phyloP scores from a whole-genome alignment of 2,329 filamentous ascomycete genomes.

The Rutstroemia sp. region DNA sequence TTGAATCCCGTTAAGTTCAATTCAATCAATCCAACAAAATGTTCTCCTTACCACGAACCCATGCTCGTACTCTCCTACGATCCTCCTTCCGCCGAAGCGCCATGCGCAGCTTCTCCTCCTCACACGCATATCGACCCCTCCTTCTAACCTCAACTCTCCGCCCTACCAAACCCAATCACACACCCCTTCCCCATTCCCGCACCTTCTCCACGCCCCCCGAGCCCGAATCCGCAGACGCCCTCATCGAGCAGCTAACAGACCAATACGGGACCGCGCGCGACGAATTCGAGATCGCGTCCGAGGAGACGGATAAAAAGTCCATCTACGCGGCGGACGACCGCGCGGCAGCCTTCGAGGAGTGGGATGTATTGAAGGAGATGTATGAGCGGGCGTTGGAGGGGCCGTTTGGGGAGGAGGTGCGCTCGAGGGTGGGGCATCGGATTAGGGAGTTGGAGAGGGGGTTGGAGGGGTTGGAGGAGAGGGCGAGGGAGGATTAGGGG shows the following conservation, averaged over 20 bases:
- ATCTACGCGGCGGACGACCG: constrained; percentile 40
- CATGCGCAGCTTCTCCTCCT: neutral
- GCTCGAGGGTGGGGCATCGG: constrained; percentile 35
- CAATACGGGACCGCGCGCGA: constrained; percentile 36
- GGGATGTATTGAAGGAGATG: constrained; percentile 32
- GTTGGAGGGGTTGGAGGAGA: constrained; percentile 22
- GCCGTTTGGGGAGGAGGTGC: constrained; percentile 35
- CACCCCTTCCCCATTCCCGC: neutral
- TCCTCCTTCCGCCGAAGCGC: neutral
- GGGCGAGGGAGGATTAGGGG: constrained; percentile 33
- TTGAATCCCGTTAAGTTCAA: neutral
- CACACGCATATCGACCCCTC: neutral
- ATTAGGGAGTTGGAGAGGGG: constrained; percentile 38
- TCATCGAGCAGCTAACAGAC: constrained; percentile 3
- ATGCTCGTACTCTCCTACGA: neutral
- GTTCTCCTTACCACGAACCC: neutral
- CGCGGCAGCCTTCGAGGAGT: constrained; percentile 37
- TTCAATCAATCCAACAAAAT: neutral
- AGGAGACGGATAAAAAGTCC: constrained; percentile 37
- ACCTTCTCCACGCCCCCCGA: neutral
- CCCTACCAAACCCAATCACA: neutral
- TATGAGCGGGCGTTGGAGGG: constrained; percentile 29
- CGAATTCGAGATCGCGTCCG: constrained; percentile 41
- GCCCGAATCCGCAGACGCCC: neutral
- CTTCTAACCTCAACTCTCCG: neutral